Evolutionary conservation across 345 rosid genomes (phyloP).

Genomic region (Populus nigra): DNA sequence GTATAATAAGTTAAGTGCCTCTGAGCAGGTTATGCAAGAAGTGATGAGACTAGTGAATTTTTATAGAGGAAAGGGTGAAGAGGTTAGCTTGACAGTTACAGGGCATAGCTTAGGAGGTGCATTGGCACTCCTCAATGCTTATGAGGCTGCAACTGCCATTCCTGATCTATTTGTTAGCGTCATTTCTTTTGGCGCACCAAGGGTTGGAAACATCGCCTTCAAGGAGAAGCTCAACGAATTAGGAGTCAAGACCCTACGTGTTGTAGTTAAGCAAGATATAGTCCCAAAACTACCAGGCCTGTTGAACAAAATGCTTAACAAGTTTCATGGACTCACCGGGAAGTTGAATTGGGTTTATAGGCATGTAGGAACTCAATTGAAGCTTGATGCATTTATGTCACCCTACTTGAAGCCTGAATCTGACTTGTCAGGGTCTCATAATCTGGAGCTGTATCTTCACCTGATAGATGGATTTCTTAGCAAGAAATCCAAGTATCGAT

Average conservation of each 20-base stretch:
- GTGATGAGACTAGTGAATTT: conserved; percentile 28
- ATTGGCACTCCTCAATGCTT: conserved; percentile 54
- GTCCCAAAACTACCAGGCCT: conserved; percentile 61
- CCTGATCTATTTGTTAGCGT: conserved; percentile 44
- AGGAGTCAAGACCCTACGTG: conserved; percentile 52
- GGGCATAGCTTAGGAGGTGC: conserved; percentile 72
- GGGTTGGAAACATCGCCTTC: conserved; percentile 66
- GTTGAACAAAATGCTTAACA: conserved; percentile 44
- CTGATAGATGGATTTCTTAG: conserved; percentile 50
- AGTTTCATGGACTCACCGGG: conserved; percentile 35
- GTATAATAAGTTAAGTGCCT: conserved; percentile 51
- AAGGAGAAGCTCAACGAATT: conserved; percentile 41
- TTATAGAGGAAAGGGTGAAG: conserved; percentile 43
- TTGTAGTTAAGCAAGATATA: conserved; percentile 54
- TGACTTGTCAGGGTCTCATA: conserved; percentile 44
- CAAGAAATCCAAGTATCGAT: conserved; percentile 41
- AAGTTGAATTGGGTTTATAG: conserved; percentile 53
- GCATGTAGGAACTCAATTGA: conserved; percentile 55
- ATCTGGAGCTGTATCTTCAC: conserved; percentile 58
- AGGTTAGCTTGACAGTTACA: conserved; percentile 52
- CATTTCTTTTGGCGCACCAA: conserved; percentile 59
- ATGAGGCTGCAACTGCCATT: conserved; percentile 44
- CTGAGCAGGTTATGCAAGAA: conserved; percentile 62
- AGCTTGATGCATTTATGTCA: conserved; percentile 41
- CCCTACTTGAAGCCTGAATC: conserved; percentile 49